phyloP scores from a whole-genome alignment of 2,329 filamentous ascomycete species.

The Pyrenophora teres region DNA sequence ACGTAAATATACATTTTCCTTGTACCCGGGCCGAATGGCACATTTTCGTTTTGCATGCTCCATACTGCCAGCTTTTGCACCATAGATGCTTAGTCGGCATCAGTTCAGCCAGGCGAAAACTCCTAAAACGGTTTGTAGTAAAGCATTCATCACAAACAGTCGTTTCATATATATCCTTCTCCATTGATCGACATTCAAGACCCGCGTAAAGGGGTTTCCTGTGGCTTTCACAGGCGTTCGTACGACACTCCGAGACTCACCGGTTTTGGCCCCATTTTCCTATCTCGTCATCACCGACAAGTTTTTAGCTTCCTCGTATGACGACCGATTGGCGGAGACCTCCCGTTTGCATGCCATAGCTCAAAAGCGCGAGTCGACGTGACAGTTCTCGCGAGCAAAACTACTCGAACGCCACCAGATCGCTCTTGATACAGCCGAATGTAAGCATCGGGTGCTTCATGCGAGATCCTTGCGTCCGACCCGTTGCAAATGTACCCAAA shows the following conservation, averaged over 20 bases:
- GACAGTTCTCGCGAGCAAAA: constrained; percentile 2
- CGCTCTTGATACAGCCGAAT: constrained; percentile 7
- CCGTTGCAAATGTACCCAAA: not conserved
- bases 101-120: too few relatives aligned
- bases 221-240: constrained; percentile 11
- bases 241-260: constrained; percentile 20
- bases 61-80: constrained; percentile 13
- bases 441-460: constrained; percentile 2
- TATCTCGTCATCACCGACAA: constrained; percentile 18
- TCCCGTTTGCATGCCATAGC: not conserved
- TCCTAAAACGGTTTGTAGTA: too few relatives aligned
- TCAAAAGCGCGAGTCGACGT: not conserved
- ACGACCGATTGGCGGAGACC: constrained; percentile 2
- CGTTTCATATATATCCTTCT: too few relatives aligned
- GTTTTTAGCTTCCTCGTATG: not conserved
- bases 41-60: constrained; percentile 19
- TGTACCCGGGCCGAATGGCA: constrained; percentile 6
- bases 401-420: constrained; percentile 1
- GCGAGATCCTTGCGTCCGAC: constrained; percentile 1
- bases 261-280: constrained; percentile 31
- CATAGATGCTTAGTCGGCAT: constrained; percentile 1
- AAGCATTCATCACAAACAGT: too few relatives aligned
- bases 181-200: too few relatives aligned
- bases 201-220: not conserved
- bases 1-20: constrained; percentile 15